Percentiles rank a stretch among this genome's conserved stretches.
Conservation (phyloP, 2,329 filamentous ascomycete genomes). For the Fusarium equiseti region DNA sequence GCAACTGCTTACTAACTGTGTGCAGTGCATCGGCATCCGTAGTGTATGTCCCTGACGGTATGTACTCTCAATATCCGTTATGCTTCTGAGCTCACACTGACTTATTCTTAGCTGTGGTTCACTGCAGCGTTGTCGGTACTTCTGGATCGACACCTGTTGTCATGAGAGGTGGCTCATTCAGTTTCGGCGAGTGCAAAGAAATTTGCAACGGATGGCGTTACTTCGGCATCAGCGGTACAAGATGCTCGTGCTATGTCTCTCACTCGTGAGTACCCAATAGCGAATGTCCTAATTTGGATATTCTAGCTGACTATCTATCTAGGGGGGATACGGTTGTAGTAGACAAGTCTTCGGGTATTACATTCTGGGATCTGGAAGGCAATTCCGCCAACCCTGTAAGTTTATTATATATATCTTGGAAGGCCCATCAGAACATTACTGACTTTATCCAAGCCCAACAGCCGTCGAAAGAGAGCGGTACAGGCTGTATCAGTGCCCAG, state of each 20-base stretch:
- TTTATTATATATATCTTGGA: fast-evolving
- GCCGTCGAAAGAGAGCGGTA: neutral
- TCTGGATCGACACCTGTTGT: neutral
- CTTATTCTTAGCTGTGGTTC: neutral
- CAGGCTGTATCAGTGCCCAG: neutral
- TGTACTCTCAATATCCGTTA: fast-evolving
- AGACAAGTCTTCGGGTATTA: neutral
- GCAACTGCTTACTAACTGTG: neutral
- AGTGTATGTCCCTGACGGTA: neutral
- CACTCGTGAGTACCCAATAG: neutral
- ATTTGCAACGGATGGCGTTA: neutral
- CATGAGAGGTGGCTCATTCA: neutral
- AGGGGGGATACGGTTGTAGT: neutral
- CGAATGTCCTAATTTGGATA: neutral
- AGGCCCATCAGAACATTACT: fast-evolving
- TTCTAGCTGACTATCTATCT: fast-evolving
- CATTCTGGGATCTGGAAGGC: neutral
- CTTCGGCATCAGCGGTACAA: neutral
- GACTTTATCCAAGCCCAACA: neutral
- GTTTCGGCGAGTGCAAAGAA: neutral
- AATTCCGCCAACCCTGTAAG: neutral
- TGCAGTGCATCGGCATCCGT: neutral
- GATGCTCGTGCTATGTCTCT: neutral
- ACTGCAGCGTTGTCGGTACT: neutral
- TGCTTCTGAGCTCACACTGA: fast-evolving